Evolutionary conservation across 2,329 filamentous ascomycete genomes (phyloP).

Genomic region (Claviceps quebecensis): DNA sequence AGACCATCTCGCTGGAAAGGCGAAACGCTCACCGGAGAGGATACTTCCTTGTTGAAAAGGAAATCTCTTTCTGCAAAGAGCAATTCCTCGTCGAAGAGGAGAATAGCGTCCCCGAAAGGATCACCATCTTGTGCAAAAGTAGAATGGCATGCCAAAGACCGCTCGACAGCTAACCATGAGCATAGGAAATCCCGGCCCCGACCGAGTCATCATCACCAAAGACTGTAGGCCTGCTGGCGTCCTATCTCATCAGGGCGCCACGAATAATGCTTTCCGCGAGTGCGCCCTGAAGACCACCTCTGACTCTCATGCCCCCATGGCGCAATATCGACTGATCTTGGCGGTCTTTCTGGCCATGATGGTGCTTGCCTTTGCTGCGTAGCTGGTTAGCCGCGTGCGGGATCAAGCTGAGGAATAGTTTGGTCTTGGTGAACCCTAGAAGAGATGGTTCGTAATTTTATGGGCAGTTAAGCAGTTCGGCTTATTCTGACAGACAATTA

Average conservation of each 20-base stretch:
- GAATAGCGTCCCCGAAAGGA: neutral
- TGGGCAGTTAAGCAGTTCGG: no score
- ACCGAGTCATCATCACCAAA: slow-evolving; percentile 47
- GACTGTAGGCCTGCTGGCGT: slow-evolving; percentile 39
- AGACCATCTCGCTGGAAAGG: no score
- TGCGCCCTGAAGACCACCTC: slow-evolving; percentile 1
- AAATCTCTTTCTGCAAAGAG: no score
- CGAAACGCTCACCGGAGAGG: no score
- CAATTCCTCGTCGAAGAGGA: neutral
- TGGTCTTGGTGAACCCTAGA: neutral
- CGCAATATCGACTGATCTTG: neutral
- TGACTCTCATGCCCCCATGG: neutral
- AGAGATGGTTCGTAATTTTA: neutral
- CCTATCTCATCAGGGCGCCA: slow-evolving; percentile 38
- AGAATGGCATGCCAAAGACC: no score
- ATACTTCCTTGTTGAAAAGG: no score
- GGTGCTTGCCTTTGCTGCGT: neutral
- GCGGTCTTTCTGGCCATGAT: neutral
- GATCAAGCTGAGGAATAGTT: neutral
- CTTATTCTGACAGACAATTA: no score
- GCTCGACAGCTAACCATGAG: neutral
- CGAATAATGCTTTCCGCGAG: slow-evolving; percentile 3
- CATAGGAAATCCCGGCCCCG: slow-evolving; percentile 44
- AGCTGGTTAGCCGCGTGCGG: neutral
- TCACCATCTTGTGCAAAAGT: neutral